Evolutionary conservation across 805 yeast genomes (phyloP), one percentile per base, ranked within the genome.

Genomic region (Teunomyces panamensis): DNA sequence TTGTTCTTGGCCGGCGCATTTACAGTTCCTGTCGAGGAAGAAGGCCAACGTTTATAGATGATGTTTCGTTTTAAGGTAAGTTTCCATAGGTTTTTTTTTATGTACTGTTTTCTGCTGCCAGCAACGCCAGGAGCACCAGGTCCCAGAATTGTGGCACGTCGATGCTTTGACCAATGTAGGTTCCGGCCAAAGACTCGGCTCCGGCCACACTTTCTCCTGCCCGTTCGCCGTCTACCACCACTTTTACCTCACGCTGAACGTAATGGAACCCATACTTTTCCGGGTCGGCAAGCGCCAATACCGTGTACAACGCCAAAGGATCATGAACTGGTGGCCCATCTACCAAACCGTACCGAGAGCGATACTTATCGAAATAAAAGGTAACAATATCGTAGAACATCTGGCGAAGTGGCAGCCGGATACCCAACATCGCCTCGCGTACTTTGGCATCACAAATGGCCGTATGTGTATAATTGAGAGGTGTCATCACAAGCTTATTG

Each of bases 1-100:
- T 64, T 92, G 48, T 80, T 76, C 44, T 74, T 92, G 49, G 87
- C 96, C 2, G 96, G 96, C 42, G 92, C 95, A 0, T 89, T 89
- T 57, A 73, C 74, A 6, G 84, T 86, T 10, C 92, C 89, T 10
- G 80, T 80, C 8, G 85, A 80, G 49, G 86, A 84, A 60, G 75
- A 74, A 56, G 69, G 73, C 42, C 64, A 52, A 17, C 52, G 55
- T 42, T 53, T 49, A 20, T 51, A 41, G 42, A 43, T 20, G 20
- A 30, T 9, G 9, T 13, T 2, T n/a, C 9, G 11, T 30, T 34
- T 16, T 34, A 34, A 4, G 24, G 16, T 14, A 20, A 6, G 24
- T 20, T 20, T 20, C 24, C 3, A 6, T 20, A 20, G 24, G 24
- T 20, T 20, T 20, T 20, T 20, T 17, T 17, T 20, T 39, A 39